Base-by-base conservation (phyloP, 2,329 filamentous ascomycete genomes). In the Botryosphaeria dothidea region DNA sequence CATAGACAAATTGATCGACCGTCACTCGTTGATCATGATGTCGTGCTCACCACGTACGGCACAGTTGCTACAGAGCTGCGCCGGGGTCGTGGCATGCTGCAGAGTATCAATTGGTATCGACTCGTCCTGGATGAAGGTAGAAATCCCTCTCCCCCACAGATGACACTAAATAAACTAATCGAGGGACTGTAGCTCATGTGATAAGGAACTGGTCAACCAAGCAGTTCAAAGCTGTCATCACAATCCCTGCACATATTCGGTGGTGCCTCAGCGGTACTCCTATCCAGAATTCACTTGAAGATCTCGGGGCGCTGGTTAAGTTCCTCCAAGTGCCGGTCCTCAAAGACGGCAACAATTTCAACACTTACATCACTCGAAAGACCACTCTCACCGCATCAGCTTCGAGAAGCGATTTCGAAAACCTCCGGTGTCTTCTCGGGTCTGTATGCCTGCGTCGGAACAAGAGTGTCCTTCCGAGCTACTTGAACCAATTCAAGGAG, bases 181-280 rank as follows among this genome's bases (percentile, higher is more conserved):
- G 9, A 41, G 3, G 9, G 2, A 15, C 11, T 17, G 15, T 48
- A 83, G 83, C 82, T 0, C 82, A 85, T 61, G 72, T 73, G 2
- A 84, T 85, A 31, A 79, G 82, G 15, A 80, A 79, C 2, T 73
- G 72, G 19, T 70, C 77, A 17, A 85, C 81, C 1, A 77, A 74
- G 0, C 77, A 81, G 23, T 77, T 81, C 66, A 73, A 72, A 1
- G 76, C 81, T 0, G 79, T 79, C 8, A 67, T 67, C 25, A 71
- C 75, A 0, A 73, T 86, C 0, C 60, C 69, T 0, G 78, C 83
- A 0, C 73, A 74, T 1, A 77, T 75, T 0, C 75, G 84, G n/a
- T 86, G 84, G 84, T 85, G 83, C 66, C 74, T 85, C 0, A 83
- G 82, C 0, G 84, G 83, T 0, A 86, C 84, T 0, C 70, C 70